phyloP scores from a whole-genome alignment of 176 grass and related monocot species.

The Bothriochloa decipiens region DNA sequence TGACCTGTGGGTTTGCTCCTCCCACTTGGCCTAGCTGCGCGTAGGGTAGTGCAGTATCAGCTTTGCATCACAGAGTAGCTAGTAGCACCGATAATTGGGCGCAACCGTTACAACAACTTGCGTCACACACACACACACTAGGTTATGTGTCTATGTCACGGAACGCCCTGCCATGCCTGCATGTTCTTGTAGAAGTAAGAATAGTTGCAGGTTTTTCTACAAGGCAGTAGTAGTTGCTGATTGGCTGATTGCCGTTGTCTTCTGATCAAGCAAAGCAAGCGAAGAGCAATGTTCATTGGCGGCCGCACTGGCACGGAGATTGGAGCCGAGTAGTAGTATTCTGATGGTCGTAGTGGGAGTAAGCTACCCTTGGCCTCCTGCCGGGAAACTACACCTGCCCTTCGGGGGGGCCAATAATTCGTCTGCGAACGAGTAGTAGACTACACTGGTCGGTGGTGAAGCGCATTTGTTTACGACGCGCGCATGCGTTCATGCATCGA shows the following conservation, averaged over 20 bases:
- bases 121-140: background rate
- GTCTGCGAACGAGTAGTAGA: background rate
- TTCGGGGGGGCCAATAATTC: background rate
- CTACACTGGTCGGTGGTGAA: slow-evolving; percentile 32
- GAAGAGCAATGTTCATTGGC: background rate
- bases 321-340: background rate
- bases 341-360: slow-evolving; percentile 5
- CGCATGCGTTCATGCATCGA: background rate
- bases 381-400: slow-evolving; percentile 50
- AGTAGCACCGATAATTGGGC: slow-evolving; percentile 20
- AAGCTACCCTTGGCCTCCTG: slow-evolving; percentile 48
- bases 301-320: background rate
- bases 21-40: background rate
- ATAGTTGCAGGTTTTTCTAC: background rate
- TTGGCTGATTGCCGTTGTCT: background rate
- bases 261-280: background rate
- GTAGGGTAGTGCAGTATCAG: background rate
- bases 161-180: background rate
- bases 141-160: background rate
- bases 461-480: slow-evolving; percentile 40
- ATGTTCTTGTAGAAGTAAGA: background rate
- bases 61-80: background rate
- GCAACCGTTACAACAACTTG: background rate
- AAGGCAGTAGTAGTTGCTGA: background rate
- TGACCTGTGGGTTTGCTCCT: background rate